These are phyloP conservation scores for Tagetes patula DNA, from an alignment of 129 eudicot genomes.

Conservation along the genomic window DNA sequence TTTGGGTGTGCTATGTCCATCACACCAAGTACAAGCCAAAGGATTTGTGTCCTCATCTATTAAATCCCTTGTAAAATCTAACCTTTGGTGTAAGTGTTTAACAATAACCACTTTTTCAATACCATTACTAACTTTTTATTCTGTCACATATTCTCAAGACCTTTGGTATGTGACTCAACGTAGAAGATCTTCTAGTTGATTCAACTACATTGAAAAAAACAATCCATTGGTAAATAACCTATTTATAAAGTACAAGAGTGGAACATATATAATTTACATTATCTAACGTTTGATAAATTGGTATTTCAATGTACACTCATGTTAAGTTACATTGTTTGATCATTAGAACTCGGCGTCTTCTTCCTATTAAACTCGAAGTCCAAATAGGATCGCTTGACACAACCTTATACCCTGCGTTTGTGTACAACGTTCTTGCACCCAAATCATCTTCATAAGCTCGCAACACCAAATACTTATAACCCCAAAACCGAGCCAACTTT, in stretches of 20 bases:
- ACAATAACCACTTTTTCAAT: too few species aligned
- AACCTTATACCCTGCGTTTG: conserved; percentile 58
- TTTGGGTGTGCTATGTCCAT: too few species aligned
- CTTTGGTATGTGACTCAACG: too few species aligned
- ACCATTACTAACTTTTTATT: too few species aligned
- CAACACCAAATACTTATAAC: conserved; percentile 64
- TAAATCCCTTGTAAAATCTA: too few species aligned
- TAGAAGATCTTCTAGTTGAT: too few species aligned
- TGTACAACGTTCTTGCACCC: conserved; percentile 68
- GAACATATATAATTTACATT: conserved; percentile 5
- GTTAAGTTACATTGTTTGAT: conserved; percentile 43
- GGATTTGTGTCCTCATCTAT: too few species aligned
- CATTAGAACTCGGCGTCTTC: conserved; percentile 77
- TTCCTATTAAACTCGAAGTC: conserved; percentile 70
- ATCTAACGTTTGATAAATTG: not conserved
- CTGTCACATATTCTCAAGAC: too few species aligned
- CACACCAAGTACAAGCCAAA: too few species aligned
- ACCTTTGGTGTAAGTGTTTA: too few species aligned
- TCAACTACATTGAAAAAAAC: too few species aligned
- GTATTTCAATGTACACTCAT: not conserved
- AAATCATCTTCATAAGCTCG: conserved; percentile 85
- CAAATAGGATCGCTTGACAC: conserved; percentile 71
- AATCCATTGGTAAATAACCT: not conserved
- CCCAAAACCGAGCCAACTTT: conserved; percentile 55
- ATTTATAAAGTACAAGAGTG: conserved; percentile 2